Evolutionary conservation across 2,329 filamentous ascomycete genomes (phyloP), one percentile per base, ranked within the genome.

Genomic region (Penicillium sp.): DNA sequence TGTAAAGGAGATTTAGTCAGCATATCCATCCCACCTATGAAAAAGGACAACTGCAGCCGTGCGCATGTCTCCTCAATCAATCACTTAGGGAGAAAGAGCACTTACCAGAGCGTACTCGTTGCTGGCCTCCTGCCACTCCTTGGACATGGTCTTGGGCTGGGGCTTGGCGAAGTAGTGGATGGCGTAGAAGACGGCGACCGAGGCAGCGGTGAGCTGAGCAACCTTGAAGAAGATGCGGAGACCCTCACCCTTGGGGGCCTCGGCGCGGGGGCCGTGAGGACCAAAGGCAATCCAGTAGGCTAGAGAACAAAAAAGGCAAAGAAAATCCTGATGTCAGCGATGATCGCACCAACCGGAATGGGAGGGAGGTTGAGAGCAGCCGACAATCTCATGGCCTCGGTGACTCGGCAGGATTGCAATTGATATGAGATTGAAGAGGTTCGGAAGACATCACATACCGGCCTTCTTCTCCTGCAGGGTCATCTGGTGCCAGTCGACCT

Each of bases 281-380:
- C 93, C 93, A 70, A 98, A 98, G 59, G 93, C 90, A 67, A 98
- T 95, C 85, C 88, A 98, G 83, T 97, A 98, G 58, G 93, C 93
- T 98, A 70, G 72, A 60, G 11, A 39, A 48, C 53, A 34, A 27
- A 44, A 51, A 38, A 41, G 41, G 52, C 25, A 50, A 45, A 13
- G 54, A 48, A 43, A 39, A 66, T 48, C 68, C 57, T 49, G 54
- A 61, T 51, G 35, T 37, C 39, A 28, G 45, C 35, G 29, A 34
- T 44, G 7, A 46, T 18, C 18, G 18, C 18, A 18, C 18, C 18
- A 18, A 18, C 18, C 18, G 18, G 18, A 18, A 18, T 18, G 18
- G 18, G 18, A 18, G 18, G 18, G 18, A 18, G 18, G 18, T 18
- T 18, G 18, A 18, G 18, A 18, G 18, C 18, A 18, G 18, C 18